These are phyloP conservation scores for Phytophthora pini DNA, from an alignment of 352 stramenopile genomes.

Conservation along the genomic window DNA sequence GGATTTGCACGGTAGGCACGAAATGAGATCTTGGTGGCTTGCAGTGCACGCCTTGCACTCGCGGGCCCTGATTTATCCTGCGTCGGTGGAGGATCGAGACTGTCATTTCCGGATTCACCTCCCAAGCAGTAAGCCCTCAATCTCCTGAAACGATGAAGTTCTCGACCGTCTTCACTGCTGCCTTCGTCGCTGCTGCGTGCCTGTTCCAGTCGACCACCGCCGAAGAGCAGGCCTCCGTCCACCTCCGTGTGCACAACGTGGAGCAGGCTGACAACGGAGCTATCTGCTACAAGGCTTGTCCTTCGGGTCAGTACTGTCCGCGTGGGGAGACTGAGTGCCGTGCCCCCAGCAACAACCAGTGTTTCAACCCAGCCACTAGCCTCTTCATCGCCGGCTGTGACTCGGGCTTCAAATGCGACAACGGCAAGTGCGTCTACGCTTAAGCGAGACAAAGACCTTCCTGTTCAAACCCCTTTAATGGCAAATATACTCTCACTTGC, in stretches of 20 bases:
- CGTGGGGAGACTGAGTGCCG: slow-evolving; percentile 22
- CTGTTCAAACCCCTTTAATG: slow-evolving; percentile 4
- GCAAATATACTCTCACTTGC: slow-evolving; percentile 8
- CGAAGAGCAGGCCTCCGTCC: slow-evolving; percentile 26
- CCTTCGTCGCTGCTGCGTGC: slow-evolving; percentile 21
- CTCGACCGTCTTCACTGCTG: slow-evolving; percentile 31
- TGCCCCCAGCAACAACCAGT: slow-evolving; percentile 12
- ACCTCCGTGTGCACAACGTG: slow-evolving; percentile 34
- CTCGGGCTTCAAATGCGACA: slow-evolving; percentile 37
- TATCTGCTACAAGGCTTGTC: slow-evolving; percentile 35
- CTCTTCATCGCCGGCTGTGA: slow-evolving; percentile 26
- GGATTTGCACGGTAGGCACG: slow-evolving; percentile 10
- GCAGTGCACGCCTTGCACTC: too few relatives aligned
- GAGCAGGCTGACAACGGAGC: slow-evolving; percentile 2
- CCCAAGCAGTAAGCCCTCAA: not conserved
- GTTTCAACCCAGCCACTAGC: slow-evolving; percentile 42
- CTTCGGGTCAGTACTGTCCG: slow-evolving; percentile 34
- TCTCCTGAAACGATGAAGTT: slow-evolving; percentile 35
- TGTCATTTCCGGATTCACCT: slow-evolving; percentile 15
- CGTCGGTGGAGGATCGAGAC: not conserved
- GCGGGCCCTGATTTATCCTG: slow-evolving; percentile 9
- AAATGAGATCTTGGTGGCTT: slow-evolving; percentile 1
- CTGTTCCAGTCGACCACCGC: slow-evolving; percentile 24
- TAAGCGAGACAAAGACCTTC: slow-evolving; percentile 20
- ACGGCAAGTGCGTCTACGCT: slow-evolving; percentile 42